Evolutionary conservation across 2,329 filamentous ascomycete species (phyloP), one percentile per base, ranked within the genome.

Genomic region (Xylaria sp.): DNA sequence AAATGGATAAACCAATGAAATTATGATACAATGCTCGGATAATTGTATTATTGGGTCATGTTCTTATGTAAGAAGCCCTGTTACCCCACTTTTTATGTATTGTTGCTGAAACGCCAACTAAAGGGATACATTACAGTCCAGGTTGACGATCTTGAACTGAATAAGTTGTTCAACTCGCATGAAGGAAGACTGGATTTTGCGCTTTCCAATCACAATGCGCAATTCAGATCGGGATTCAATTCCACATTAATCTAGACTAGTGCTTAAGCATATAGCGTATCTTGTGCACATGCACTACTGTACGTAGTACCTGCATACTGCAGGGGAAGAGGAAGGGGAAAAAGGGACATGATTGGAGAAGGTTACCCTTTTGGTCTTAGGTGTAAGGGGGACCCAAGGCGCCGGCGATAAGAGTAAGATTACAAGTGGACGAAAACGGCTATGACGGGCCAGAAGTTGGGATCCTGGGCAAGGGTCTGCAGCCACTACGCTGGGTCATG

Each of bases 371-470:
- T 49, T 17, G n/a, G 36, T 39, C 15, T 54, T 53, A 27, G 2
- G 15, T n/a, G 47, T 38, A 36, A 20, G 58, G 39, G 50, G 22
- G 38, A 4, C 31, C 62, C 61, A 50, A 29, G 39, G 51, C 63
- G 65, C 53, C 50, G 45, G 60, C 67, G 71, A 73, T 72, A 71
- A 70, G 68, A 66, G 53, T 75, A 68, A 76, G 71, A 76, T 76
- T 76, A 38, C 72, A 66, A 54, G 58, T 71, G 53, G 66, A 67
- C 69, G 54, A 70, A 74, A 73, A 63, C 59, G 68, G 73, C 60
- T 11, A 47, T 38, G 45, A 25, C 51, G 33, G 38, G 56, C 38
- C 13, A 49, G 25, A 25, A 27, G 49, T 6, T 7, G 49, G 27
- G 10, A 33, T 45, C 33, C 29, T 17, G n/a, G 20, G 63, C 63